Percentiles rank a stretch among this genome's conserved stretches.
These are phyloP conservation scores for Hyaloscypha hepaticicola DNA, from an alignment of 495 filamentous ascomycete genomes.

Conservation along the genomic window DNA sequence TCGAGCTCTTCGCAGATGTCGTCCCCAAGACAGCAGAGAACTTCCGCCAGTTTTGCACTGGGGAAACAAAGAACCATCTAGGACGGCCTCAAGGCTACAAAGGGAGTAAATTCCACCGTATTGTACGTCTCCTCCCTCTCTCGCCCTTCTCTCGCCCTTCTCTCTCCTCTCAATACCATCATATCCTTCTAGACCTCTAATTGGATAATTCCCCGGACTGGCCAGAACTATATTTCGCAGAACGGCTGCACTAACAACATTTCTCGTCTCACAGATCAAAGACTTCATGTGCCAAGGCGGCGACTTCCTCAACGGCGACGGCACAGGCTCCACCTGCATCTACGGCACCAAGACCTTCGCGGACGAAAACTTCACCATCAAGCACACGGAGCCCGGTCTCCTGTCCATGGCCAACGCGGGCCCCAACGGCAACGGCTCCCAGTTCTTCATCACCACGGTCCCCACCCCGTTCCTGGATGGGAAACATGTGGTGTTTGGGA, in stretches of 20 bases:
- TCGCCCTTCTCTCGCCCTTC: background rate
- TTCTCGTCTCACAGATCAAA: conserved; percentile 65
- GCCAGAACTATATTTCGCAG: too few species aligned
- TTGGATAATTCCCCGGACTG: too few species aligned
- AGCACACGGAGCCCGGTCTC: conserved; percentile 75
- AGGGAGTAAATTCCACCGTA: conserved; percentile 88
- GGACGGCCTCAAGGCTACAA: conserved; percentile 93
- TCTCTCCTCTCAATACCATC: too few species aligned
- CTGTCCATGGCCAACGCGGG: conserved; percentile 96
- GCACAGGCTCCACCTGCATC: conserved; percentile 83
- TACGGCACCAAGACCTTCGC: conserved; percentile 81
- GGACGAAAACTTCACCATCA: conserved; percentile 85
- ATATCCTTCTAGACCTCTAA: too few species aligned
- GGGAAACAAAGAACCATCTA: conserved; percentile 77
- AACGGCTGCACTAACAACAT: conserved; percentile 8
- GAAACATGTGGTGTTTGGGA: conserved; percentile 95
- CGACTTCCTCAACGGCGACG: conserved; percentile 93
- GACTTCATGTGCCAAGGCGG: conserved; percentile 97
- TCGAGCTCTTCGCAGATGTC: conserved; percentile 85
- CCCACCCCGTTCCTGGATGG: conserved; percentile 85
- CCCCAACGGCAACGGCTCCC: conserved; percentile 89
- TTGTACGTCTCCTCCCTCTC: conserved; percentile 60
- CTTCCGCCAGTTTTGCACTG: conserved; percentile 95
- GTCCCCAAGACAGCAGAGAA: conserved; percentile 93
- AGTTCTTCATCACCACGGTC: conserved; percentile 95